These are phyloP conservation scores for Fragilariopsis cylindrus DNA, from an alignment of 108 stramenopile genomes.

Conservation along the genomic window DNA sequence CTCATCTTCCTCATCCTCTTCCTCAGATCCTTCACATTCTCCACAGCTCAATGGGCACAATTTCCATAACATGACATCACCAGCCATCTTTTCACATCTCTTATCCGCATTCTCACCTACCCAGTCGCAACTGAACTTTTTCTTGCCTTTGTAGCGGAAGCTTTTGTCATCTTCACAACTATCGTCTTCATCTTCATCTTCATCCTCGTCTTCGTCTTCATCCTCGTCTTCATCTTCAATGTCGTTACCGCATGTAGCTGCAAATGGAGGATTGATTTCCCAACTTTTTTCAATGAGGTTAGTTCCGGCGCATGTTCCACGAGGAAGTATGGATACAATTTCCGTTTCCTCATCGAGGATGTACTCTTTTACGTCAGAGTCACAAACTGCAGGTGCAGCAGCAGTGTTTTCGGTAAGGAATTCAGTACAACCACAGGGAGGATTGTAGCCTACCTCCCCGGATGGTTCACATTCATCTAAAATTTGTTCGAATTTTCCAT, in stretches of 20 bases:
- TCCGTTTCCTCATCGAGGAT: conserved; percentile 31
- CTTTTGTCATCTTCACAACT: neutral
- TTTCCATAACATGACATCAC: no score
- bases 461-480: conserved; percentile 29
- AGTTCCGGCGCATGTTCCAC: neutral
- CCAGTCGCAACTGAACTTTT: neutral
- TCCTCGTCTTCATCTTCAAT: neutral
- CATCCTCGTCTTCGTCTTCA: neutral
- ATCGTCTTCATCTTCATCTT: neutral
- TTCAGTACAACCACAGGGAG: conserved; percentile 20
- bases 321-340: neutral
- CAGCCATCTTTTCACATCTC: neutral
- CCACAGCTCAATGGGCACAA: no score
- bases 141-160: neutral
- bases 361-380: conserved; percentile 24
- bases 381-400: conserved; percentile 21
- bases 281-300: neutral
- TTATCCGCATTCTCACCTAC: neutral
- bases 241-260: neutral
- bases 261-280: conserved; percentile 6
- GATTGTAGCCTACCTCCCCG: conserved; percentile 25
- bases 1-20: neutral
- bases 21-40: neutral
- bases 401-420: conserved; percentile 22
- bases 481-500: conserved; percentile 30